Base-by-base conservation (phyloP, 2,329 filamentous ascomycete genomes). In the Alternaria atra region DNA sequence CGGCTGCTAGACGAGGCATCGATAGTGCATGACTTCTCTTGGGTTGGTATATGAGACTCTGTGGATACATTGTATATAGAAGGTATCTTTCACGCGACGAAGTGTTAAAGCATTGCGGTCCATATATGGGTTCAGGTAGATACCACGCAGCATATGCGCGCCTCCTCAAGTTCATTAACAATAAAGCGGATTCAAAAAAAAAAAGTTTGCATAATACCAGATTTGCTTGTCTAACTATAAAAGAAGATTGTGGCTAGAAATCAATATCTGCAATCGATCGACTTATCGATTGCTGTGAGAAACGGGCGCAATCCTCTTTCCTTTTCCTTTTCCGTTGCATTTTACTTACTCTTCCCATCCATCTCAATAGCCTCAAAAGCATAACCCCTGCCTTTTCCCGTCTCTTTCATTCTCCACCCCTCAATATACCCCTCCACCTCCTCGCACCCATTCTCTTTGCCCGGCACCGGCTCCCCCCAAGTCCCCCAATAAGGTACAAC, bases 391-490 rank as follows among this genome's bases (percentile, higher is more conserved):
- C 60, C 73, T 58, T 54, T 66, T n/a, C 2, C 8, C 56, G 71
- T 77, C 64, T 74, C 71, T 50, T 20, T 51, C 8, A 69, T 35
- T 64, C 72, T 70, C 73, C 73, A 77, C 52, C 79, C 80, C 51
- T 71, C 79, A 55, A 94, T 79, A 79, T 93, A 88, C 61, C 78
- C 82, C 8, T 92, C 91, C 17, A 91, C 80, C 8, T 84, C 75
- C 30, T 80, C 74, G 10, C 83, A 73, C 32, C 80, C 76, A 4
- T 90, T 82, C 64, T 73, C 65, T 60, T 60, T 58, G 5, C 68
- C 73, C 0, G 57, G 30, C 6, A 77, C 65, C 20, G 75, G 73
- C 64, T 75, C 71, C 5, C 76, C 76, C 72, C 73, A 78, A 35
- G 66, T 63, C 13, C 66, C 63, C 73, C 74, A 79, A 39, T 66